Base-by-base conservation (phyloP, 2,329 filamentous ascomycete genomes). In the Aureobasidium lini region DNA sequence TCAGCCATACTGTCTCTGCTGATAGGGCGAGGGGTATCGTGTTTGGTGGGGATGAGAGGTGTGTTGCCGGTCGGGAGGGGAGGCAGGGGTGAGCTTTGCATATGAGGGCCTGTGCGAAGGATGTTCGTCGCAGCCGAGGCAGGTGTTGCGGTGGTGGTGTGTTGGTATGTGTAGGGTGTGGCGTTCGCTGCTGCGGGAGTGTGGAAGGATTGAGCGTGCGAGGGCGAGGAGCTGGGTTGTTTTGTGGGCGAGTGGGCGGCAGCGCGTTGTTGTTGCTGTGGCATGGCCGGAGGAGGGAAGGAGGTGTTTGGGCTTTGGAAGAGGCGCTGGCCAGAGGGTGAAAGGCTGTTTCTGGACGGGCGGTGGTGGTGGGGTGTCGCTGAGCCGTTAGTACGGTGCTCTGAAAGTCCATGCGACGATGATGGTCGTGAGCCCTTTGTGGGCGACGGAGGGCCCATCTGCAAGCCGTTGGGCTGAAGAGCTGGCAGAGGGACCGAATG, bases 181-280 rank as follows among this genome's bases (percentile, higher is more conserved):
- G 54, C 23, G 28, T 48, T 48, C 13, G 57, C 36, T 29, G 34
- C 37, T 29, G 34, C 37, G 8, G 44, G 39, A 8, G 46, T 52
- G 15, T 29, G 50, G 56, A 49, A 59, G 54, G 11, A 18, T n/a
- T 48, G 60, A 40, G 15, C 50, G 31, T 42, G 62, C 8, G 62
- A 47, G 1, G 63, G 63, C 4, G 69, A 70, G 15, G 69, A 70
- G 5, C 66, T 67, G 23, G 48, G 48, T 43, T 60, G 62, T 44
- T 72, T 72, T 1, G 66, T 61, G 1, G 70, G 70, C 3, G 70
- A 71, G 36, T 64, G 63, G 13, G 61, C 63, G 16, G 64, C 57
- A 11, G 62, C 34, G 52, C 62, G 44, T 61, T 62, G 49, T 49
- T 60, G 37, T 42, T 47, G 52, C 23, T 61, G 31, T 11, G 32